These are phyloP conservation scores for Lodderomyces parapsilosis DNA, from an alignment of 1,139 yeast species.

Conservation along the genomic window DNA sequence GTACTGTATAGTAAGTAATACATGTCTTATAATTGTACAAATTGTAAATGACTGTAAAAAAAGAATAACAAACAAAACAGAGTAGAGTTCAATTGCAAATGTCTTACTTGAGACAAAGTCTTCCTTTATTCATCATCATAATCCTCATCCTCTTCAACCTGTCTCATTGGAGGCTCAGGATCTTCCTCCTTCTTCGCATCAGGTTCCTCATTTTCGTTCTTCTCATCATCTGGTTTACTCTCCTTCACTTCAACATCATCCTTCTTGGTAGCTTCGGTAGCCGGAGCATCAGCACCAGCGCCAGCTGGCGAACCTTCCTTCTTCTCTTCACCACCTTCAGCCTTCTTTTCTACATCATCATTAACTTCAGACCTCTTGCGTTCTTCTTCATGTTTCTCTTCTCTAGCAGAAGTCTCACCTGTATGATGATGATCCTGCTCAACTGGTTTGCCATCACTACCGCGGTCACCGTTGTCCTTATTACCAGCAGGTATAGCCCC, in stretches of 20 bases:
- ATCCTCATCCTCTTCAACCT: constrained; percentile 79
- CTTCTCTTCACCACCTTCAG: not conserved
- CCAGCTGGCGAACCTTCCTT: too few relatives aligned
- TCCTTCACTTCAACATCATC: constrained; percentile 4
- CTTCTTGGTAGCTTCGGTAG: not conserved
- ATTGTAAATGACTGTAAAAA: constrained; percentile 3
- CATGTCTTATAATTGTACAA: constrained; percentile 3
- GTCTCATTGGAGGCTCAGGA: constrained; percentile 68
- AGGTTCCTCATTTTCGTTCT: constrained; percentile 38
- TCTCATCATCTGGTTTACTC: constrained; percentile 33
- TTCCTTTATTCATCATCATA: constrained; percentile 67
- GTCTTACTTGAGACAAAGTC: too few relatives aligned
- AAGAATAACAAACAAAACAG: not conserved
- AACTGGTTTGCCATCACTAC: not conserved
- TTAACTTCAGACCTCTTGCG: not conserved
- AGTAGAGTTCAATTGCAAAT: not conserved
- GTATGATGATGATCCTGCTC: constrained; percentile 2
- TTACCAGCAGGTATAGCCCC: constrained; percentile 5
- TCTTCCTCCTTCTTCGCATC: constrained; percentile 19
- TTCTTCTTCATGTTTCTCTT: constrained; percentile 2
- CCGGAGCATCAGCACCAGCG: not conserved
- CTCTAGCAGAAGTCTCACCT: constrained; percentile 1
- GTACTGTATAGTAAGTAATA: too few relatives aligned
- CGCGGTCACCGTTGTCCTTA: not conserved
- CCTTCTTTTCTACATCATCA: not conserved